A percentile compares a stretch with the other conserved stretches of the same genome.
phyloP scores from a whole-genome alignment of 1,139 yeast genomes.

The Diutina scorzettiae region DNA sequence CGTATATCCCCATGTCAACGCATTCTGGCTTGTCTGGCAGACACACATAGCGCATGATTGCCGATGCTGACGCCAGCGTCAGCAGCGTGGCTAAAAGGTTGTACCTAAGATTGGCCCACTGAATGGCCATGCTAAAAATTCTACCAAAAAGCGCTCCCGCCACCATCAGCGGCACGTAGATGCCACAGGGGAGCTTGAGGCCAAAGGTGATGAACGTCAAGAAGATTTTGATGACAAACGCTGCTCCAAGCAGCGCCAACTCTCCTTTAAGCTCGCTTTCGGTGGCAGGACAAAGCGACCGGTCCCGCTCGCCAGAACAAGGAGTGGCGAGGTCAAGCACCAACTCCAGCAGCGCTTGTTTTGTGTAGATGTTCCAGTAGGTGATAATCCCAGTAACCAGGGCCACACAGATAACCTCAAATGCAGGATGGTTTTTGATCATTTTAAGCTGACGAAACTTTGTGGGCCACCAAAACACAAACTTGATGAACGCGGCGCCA shows the following conservation, averaged over 20 bases:
- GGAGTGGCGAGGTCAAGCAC: slow-evolving; percentile 43
- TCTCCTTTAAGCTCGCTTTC: slow-evolving; percentile 20
- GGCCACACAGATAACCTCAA: slow-evolving; percentile 39
- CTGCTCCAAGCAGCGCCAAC: slow-evolving; percentile 24
- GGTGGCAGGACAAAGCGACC: slow-evolving; percentile 31
- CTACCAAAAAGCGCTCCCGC: slow-evolving; percentile 57
- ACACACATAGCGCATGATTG: slow-evolving; percentile 12
- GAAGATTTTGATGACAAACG: slow-evolving; percentile 33
- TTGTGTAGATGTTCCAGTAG: slow-evolving; percentile 42
- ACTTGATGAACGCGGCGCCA: slow-evolving; percentile 44
- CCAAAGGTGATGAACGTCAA: slow-evolving; percentile 49
- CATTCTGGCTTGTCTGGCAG: slow-evolving; percentile 13
- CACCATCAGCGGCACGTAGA: slow-evolving; percentile 61
- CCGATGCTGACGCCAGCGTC: background rate
- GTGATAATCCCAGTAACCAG: slow-evolving; percentile 37
- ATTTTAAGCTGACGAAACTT: slow-evolving; percentile 22
- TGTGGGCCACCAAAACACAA: slow-evolving; percentile 39
- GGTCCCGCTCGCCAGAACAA: slow-evolving; percentile 20
- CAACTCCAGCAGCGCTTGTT: slow-evolving; percentile 42
- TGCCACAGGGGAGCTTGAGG: slow-evolving; percentile 51
- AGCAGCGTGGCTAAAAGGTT: slow-evolving; percentile 9
- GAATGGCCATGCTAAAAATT: slow-evolving; percentile 36
- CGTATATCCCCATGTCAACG: slow-evolving; percentile 49
- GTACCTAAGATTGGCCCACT: slow-evolving; percentile 15
- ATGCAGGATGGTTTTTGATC: slow-evolving; percentile 29